Percentiles rank a stretch among this genome's conserved stretches.
phyloP scores from a whole-genome alignment of 352 stramenopile species.

The Globisporangium paroecandrum region DNA sequence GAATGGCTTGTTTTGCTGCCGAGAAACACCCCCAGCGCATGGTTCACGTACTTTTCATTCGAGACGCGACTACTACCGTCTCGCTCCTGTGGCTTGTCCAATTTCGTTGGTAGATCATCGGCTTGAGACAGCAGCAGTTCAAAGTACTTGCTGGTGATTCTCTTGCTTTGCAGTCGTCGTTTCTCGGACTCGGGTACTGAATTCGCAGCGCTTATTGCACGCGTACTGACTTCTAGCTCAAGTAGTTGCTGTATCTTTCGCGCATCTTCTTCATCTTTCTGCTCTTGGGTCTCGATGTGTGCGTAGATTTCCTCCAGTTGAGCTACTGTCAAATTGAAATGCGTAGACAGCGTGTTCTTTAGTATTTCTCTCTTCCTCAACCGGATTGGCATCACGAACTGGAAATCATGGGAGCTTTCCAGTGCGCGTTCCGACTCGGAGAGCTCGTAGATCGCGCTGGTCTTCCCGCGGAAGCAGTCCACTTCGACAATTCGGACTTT shows the following conservation, averaged over 20 bases:
- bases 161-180: slow-evolving; percentile 22
- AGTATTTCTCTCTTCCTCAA: slow-evolving; percentile 49
- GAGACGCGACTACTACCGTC: slow-evolving; percentile 16
- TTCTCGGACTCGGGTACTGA: slow-evolving; percentile 22
- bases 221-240: neutral
- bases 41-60: slow-evolving; percentile 45
- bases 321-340: slow-evolving; percentile 20
- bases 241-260: slow-evolving; percentile 2
- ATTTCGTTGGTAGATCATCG: neutral
- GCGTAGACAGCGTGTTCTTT: slow-evolving; percentile 33
- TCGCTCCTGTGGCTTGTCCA: neutral
- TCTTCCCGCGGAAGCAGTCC: slow-evolving; percentile 42
- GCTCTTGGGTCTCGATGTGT: neutral
- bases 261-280: slow-evolving; percentile 6
- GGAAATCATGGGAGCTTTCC: slow-evolving; percentile 19
- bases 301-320: slow-evolving; percentile 17
- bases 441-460: slow-evolving; percentile 53
- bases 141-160: slow-evolving; percentile 33
- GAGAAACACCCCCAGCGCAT: slow-evolving; percentile 38
- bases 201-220: neutral
- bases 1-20: slow-evolving; percentile 29
- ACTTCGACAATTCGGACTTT: slow-evolving; percentile 61
- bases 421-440: slow-evolving; percentile 33
- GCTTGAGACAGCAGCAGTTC: slow-evolving; percentile 8
- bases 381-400: slow-evolving; percentile 32